Base-by-base conservation (phyloP, 2,329 filamentous ascomycete species). In the Xylariomycetidae sp. region DNA sequence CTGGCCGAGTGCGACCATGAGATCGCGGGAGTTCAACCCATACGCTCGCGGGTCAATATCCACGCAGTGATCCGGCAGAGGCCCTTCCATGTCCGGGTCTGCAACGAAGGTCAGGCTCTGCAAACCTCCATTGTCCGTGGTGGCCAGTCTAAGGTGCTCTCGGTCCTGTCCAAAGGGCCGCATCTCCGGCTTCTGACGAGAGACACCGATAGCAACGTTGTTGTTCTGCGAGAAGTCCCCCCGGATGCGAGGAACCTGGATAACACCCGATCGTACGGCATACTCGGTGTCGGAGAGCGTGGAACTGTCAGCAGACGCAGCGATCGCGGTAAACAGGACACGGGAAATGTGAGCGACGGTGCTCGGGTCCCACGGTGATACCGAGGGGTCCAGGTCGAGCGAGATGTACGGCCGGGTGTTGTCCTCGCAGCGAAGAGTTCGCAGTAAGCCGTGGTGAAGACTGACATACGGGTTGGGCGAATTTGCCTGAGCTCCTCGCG, bases 381-480 rank as follows among this genome's bases (percentile, higher is more conserved):
- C 19, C 17, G 15, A 10, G 15, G 44, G 44, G 17, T 52, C 50
- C 5, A 53, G 35, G 20, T 54, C 52, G 8, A 54, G 34, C 1
- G 47, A 38, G 10, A 49, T n/a, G 31, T 43, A 49, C 3, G 24
- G 36, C 6, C 35, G 37, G 4, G 42, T 40, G 3, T 27, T 18
- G 22, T 50, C 33, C 29, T 54, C 50, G n/a, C 37, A 39, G 5
- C 50, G 39, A 16, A 50, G 32, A 5, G 27, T 28, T 6, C 52
- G 48, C 17, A 52, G 27, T n/a, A 53, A 31, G 8, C 52, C 51
- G 1, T 32, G 32, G n/a, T n/a, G n/a, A n/a, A n/a, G n/a, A n/a
- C n/a, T n/a, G n/a, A n/a, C n/a, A n/a, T n/a, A n/a, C n/a, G n/a
- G n/a, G n/a, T n/a, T n/a, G n/a, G n/a, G n/a, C n/a, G n/a, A n/a